Base-by-base conservation (phyloP, 768 basidiomycete species). In the Hygrophoropsis aurantiaca region DNA sequence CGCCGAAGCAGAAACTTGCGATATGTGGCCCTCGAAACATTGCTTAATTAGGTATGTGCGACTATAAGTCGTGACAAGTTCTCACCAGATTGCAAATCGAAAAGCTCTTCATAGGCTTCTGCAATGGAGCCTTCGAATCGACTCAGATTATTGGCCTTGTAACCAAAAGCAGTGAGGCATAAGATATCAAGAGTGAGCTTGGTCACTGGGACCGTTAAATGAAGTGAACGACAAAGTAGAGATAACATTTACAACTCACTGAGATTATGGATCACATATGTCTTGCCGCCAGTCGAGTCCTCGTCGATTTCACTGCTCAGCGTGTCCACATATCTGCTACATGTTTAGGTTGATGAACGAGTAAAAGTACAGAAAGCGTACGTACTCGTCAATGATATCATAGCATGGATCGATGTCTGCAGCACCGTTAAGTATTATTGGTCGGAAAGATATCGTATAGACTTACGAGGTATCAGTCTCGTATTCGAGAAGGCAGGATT, bases 181-280 rank as follows among this genome's bases (percentile, higher is more conserved):
- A 79, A 78, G 46, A 79, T 75, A 51, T 79, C 77, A 7, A 80
- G 66, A 0, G 78, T 78, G 1, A 72, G 74, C 61, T 76, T 78
- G 53, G 72, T 73, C 70, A 77, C 75, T 78, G 40, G 3, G 39
- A 15, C 25, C n/a, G 19, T 13, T 34, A 10, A 34, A 34, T 34
- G 16, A 34, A 34, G 27, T 15, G n/a, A 24, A 27, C 25, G 35
- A 40, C 8, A 11, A 69, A n/a, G 13, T 30, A 30, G 27, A 30
- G 27, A 30, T 30, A 13, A n/a, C n/a, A n/a, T n/a, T 30, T 30
- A 13, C 6, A 7, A 13, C 74, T 20, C 56, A 77, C 75, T 71
- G 74, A 74, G 78, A 19, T 76, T 73, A 51, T 77, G 68, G 47
- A 75, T 60, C 11, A 50, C 52, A 18, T 75, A 49, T 5, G 60